phyloP scores from a whole-genome alignment of 805 yeast genomes.

The Yamadazyma endophytica region DNA sequence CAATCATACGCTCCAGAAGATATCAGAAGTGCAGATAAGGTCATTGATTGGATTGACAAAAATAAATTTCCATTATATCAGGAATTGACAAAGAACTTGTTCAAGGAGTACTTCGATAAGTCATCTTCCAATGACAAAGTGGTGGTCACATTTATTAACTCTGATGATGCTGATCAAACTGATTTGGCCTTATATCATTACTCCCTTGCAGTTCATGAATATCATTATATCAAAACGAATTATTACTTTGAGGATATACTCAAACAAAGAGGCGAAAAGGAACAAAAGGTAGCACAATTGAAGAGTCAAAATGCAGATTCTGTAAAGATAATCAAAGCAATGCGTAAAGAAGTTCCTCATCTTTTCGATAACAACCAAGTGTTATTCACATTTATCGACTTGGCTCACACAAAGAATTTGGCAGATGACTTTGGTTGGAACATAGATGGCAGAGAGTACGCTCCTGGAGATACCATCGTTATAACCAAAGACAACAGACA shows the following conservation, averaged over 20 bases:
- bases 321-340: conserved; percentile 40
- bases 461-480: conserved; percentile 55
- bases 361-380: conserved; percentile 41
- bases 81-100: conserved; percentile 43
- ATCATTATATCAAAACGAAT: conserved; percentile 40
- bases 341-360: conserved; percentile 48
- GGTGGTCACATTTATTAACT: conserved; percentile 46
- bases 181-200: conserved; percentile 34
- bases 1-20: conserved; percentile 65
- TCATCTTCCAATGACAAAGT: conserved; percentile 40
- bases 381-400: conserved; percentile 49
- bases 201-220: conserved; percentile 47
- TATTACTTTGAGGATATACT: conserved; percentile 32
- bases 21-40: conserved; percentile 45
- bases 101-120: conserved; percentile 31
- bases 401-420: conserved; percentile 30
- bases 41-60: conserved; percentile 47
- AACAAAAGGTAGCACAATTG: conserved; percentile 38
- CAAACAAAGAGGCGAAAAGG: conserved; percentile 32
- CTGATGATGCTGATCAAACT: conserved; percentile 26
- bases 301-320: conserved; percentile 37
- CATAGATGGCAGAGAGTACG: conserved; percentile 25
- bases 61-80: conserved; percentile 50
- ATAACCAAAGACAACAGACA: conserved; percentile 40
- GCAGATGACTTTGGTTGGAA: conserved; percentile 34